Base-by-base conservation (phyloP, 2,329 filamentous ascomycete species). In the Lojkania enalia region DNA sequence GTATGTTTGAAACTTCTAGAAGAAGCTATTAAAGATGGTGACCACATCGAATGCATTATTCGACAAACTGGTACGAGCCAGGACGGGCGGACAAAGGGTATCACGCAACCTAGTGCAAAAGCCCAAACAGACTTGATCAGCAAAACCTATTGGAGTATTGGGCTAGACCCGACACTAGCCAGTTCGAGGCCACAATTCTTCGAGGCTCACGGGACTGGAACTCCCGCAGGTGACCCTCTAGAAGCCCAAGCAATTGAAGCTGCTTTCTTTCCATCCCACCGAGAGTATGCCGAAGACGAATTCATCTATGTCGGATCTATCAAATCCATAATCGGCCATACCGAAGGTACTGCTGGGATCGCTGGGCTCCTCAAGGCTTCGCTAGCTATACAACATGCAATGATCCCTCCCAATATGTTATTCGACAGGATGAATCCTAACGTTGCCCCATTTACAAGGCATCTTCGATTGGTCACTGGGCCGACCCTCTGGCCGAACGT, bases 1-100 rank as follows among this genome's bases (percentile, higher is more conserved):
- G 52, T 84, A 2, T 60, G 82, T 16, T 58, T 84, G n/a, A 84
- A 84, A 66, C 74, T 71, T 2, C 66, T 85, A 1, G 64, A 69
- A 4, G 76, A 81, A 57, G 82, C 82, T 1, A 49, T 84, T 4
- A 64, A 67, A 5, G 77, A 80, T 51, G 77, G 78, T 16, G 79
- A 84, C 52, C 69, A 73, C 0, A 70, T 76, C 20, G 61, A 67
- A 12, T 66, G 63, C 1, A 44, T 76, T 4, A 71, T 76, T 29
- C 57, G 69, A 15, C 59, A 53, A 0, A 66, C 66, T 2, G 70
- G 60, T 4, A 49, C 59, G 3, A 74, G 72, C 40, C 62, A 68
- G 38, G 80, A 83, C 54, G 81, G 81, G n/a, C 61, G 72, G 14
- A 82, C 80, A 1, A 60, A 51, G n/a, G 67, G 69, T 6, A 64